Evolutionary conservation across 305 asterid species (phyloP).

Genomic region (Caryopteris hybrid): DNA sequence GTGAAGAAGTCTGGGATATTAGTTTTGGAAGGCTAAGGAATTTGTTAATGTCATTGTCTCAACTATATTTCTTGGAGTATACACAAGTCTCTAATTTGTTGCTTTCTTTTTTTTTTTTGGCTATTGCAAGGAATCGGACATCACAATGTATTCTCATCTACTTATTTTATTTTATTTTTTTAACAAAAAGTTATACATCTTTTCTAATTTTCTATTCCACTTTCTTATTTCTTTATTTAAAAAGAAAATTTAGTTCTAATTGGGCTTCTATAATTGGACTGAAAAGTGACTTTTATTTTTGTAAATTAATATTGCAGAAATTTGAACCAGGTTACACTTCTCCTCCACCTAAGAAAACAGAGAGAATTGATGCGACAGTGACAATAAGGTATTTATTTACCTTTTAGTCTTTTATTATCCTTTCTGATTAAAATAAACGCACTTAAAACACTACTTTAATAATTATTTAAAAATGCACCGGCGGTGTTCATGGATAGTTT

Average conservation of each 20-base stretch:
- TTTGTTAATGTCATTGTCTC: conserved; percentile 19
- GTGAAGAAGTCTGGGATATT: not conserved
- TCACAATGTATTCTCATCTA: conserved; percentile 19
- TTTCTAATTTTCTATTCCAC: not conserved
- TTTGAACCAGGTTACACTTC: conserved; percentile 81
- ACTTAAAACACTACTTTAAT: not conserved
- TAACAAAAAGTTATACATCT: conserved; percentile 29
- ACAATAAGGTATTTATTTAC: conserved; percentile 61
- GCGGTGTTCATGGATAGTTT: not conserved
- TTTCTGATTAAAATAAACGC: not conserved
- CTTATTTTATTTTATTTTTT: no score
- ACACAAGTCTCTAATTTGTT: not conserved
- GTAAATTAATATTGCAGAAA: conserved; percentile 43
- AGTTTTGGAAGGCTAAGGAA: not conserved
- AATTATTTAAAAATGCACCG: conserved; percentile 16
- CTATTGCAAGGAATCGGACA: conserved; percentile 19
- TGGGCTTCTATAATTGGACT: not conserved
- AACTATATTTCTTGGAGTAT: conserved; percentile 26
- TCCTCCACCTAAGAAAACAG: conserved; percentile 47
- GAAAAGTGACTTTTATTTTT: not conserved
- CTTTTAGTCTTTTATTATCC: not conserved
- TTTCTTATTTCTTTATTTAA: not conserved
- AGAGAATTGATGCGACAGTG: conserved; percentile 38
- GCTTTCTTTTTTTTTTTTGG: not conserved
- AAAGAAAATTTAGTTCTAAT: not conserved